Conservation (phyloP, 2,329 filamentous ascomycete genomes). For the Cercospora sp. region DNA sequence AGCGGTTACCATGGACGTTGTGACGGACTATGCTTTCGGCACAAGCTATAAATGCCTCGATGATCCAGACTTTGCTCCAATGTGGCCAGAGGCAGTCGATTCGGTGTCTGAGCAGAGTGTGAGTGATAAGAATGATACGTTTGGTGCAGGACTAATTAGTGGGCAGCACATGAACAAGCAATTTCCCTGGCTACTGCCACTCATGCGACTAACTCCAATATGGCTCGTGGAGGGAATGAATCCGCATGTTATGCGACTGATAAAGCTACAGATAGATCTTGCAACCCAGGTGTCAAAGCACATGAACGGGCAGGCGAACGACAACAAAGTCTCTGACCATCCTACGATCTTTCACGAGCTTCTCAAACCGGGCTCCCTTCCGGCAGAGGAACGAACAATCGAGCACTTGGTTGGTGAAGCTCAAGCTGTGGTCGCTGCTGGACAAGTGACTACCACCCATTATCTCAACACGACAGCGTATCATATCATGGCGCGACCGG, state of each 20-base stretch:
- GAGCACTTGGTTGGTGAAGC: slow-evolving; percentile 38
- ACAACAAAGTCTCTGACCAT: slow-evolving; percentile 6
- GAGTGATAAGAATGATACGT: neutral
- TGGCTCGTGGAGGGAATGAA: slow-evolving; percentile 18
- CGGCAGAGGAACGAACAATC: slow-evolving; percentile 2
- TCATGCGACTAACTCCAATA: slow-evolving; percentile 16
- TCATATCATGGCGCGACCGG: slow-evolving; percentile 43
- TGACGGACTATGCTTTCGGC: slow-evolving; percentile 20
- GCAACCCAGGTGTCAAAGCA: slow-evolving; percentile 13
- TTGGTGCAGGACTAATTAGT: neutral
- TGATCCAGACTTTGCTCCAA: slow-evolving; percentile 17
- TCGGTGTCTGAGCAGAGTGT: slow-evolving; percentile 17
- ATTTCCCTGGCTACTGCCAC: slow-evolving; percentile 14
- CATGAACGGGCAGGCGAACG: slow-evolving; percentile 7
- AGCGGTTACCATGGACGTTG: slow-evolving; percentile 18
- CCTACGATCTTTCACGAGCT: slow-evolving; percentile 20
- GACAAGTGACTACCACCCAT: slow-evolving; percentile 48
- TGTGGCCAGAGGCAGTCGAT: slow-evolving; percentile 17
- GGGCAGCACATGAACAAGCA: slow-evolving; percentile 18
- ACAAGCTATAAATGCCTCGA: slow-evolving; percentile 16
- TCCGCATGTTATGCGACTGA: slow-evolving; percentile 20
- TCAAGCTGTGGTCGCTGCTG: slow-evolving; percentile 49
- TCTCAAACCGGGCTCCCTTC: slow-evolving; percentile 2
- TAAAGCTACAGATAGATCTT: slow-evolving; percentile 18
- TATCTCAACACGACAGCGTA: slow-evolving; percentile 46